Evolutionary conservation across 805 yeast genomes (phyloP).

Genomic region (Priceomyces medius): DNA sequence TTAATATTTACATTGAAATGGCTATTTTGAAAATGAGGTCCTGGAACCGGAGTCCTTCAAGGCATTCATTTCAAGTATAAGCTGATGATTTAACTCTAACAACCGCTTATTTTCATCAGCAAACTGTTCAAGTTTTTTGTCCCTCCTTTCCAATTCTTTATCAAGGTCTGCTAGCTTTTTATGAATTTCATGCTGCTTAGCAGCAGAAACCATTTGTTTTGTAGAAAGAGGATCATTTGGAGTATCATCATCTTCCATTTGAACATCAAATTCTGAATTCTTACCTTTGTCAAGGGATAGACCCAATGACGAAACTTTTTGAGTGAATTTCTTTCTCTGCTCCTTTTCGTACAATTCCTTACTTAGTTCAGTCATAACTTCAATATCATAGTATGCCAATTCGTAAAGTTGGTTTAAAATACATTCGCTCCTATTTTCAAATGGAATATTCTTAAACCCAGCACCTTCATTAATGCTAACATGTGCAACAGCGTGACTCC

Average conservation of each 20-base stretch:
- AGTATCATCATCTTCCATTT: conserved; percentile 2
- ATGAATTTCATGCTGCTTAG: not conserved
- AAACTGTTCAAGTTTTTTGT: conserved; percentile 20
- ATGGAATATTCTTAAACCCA: not conserved
- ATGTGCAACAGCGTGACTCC: conserved; percentile 9
- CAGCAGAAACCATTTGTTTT: not conserved
- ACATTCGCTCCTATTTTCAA: conserved; percentile 13
- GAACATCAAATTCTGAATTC: conserved; percentile 1
- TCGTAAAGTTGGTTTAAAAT: conserved; percentile 19
- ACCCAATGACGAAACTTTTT: conserved; percentile 3
- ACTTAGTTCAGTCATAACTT: conserved; percentile 20
- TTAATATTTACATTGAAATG: not conserved
- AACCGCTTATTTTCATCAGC: conserved; percentile 27
- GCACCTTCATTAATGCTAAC: not conserved
- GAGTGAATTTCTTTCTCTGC: conserved; percentile 3
- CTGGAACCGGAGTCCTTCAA: not conserved
- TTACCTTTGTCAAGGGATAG: not conserved
- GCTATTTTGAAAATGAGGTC: not conserved
- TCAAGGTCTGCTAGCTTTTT: conserved; percentile 16
- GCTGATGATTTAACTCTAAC: conserved; percentile 31
- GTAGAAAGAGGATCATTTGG: not conserved
- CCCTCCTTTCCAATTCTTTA: conserved; percentile 21
- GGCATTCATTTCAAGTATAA: conserved; percentile 9
- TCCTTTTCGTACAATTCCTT: conserved; percentile 19
- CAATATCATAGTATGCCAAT: conserved; percentile 22